Percentiles rank a stretch among this genome's conserved stretches.
phyloP scores from a whole-genome alignment of 768 basidiomycete species.

The Mycena capillaripes region DNA sequence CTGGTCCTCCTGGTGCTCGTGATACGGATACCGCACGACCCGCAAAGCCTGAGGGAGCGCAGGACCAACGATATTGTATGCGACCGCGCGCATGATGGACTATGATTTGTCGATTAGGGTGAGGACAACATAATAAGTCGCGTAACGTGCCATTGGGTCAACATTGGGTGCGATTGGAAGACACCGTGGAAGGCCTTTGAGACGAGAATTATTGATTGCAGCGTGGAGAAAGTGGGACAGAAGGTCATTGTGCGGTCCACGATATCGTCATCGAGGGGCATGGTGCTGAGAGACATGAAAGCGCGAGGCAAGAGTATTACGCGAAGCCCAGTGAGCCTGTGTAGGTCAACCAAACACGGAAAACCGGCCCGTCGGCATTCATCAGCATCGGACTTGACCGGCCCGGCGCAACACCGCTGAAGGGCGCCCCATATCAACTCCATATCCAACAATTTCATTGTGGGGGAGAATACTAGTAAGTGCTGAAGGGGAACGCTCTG shows the following conservation, averaged over 20 bases:
- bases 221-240: conserved; percentile 36
- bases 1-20: not conserved
- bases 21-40: conserved; percentile 27
- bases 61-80: conserved; percentile 43
- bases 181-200: conserved; percentile 41
- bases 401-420: too few relatives aligned
- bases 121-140: not conserved
- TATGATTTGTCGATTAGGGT: not conserved
- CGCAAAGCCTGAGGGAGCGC: conserved; percentile 43
- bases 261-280: conserved; percentile 41
- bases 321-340: too few relatives aligned
- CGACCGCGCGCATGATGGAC: conserved; percentile 34
- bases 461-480: too few relatives aligned
- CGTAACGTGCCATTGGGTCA: too few relatives aligned
- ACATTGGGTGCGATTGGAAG: conserved; percentile 39
- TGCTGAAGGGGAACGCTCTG: too few relatives aligned
- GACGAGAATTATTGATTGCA: conserved; percentile 35
- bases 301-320: too few relatives aligned
- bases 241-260: conserved; percentile 41
- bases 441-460: too few relatives aligned
- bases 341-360: too few relatives aligned
- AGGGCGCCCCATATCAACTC: too few relatives aligned
- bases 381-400: too few relatives aligned
- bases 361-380: too few relatives aligned
- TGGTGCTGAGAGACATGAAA: too few relatives aligned